Evolutionary conservation across 805 yeast species (phyloP).

Genomic region (Myxozyma mucilagina): DNA sequence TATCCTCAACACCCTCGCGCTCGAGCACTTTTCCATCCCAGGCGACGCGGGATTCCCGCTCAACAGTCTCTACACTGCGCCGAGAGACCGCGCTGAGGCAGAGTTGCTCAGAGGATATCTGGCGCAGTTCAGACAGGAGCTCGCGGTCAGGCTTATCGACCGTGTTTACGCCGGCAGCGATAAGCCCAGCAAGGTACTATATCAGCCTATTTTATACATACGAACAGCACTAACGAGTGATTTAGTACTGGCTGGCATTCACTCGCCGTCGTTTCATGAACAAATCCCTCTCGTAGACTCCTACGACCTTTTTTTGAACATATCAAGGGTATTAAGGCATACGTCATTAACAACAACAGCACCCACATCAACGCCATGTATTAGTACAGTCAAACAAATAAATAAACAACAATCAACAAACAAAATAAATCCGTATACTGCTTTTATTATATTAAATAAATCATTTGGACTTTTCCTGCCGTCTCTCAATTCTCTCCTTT

Average conservation of each 20-base stretch:
- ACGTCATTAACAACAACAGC: not conserved
- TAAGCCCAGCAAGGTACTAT: conserved; percentile 63
- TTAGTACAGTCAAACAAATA: too few relatives aligned
- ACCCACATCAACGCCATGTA: not conserved
- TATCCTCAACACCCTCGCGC: conserved; percentile 75
- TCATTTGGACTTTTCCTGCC: conserved; percentile 2
- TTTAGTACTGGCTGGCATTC: conserved; percentile 86
- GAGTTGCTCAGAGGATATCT: conserved; percentile 79
- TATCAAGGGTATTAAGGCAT: not conserved
- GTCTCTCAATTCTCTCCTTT: conserved; percentile 8
- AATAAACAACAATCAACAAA: not conserved
- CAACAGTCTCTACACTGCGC: conserved; percentile 73
- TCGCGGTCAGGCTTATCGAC: conserved; percentile 74
- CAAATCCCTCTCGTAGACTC: conserved; percentile 57
- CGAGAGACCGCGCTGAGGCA: conserved; percentile 70
- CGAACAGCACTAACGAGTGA: not conserved
- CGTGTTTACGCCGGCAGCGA: conserved; percentile 60
- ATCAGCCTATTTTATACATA: not conserved
- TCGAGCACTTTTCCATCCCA: conserved; percentile 87
- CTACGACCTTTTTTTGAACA: not conserved
- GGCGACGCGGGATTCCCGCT: conserved; percentile 95
- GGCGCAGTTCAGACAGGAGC: conserved; percentile 92
- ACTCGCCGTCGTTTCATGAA: conserved; percentile 96
- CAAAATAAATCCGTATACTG: not conserved
- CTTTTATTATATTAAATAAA: not conserved